Evolutionary conservation across 495 filamentous ascomycete genomes (phyloP).

Genomic region (Aspergillus funiculosus): DNA sequence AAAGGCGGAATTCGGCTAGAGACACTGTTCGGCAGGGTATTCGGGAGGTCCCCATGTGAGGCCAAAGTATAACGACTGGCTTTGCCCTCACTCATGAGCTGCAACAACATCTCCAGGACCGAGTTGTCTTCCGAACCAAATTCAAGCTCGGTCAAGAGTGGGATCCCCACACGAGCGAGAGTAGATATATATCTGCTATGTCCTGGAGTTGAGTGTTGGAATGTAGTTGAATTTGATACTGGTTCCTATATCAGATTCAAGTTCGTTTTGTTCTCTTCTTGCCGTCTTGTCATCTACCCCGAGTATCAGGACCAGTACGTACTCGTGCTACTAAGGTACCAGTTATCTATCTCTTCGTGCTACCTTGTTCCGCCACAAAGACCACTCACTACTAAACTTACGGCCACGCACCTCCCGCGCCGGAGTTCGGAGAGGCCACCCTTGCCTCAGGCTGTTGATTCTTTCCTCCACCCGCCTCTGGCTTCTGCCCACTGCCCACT

Average conservation of each 20-base stretch:
- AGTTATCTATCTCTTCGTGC: no score
- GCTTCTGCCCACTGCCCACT: no score
- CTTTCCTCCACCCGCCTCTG: no score
- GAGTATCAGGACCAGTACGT: no score
- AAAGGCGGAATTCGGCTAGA: conserved; percentile 29
- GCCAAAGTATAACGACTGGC: conserved; percentile 4
- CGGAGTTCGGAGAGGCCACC: conserved; percentile 12
- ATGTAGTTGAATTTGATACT: no score
- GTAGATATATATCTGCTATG: conserved; percentile 9
- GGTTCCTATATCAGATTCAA: no score
- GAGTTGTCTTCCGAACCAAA: conserved; percentile 21
- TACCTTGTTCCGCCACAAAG: no score
- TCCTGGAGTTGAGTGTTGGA: conserved; percentile 3
- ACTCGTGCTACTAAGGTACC: no score
- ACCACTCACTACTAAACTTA: conserved; percentile 4
- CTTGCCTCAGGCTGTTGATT: conserved; percentile 11
- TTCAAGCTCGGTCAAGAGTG: conserved; percentile 16
- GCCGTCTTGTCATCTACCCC: no score
- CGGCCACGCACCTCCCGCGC: background rate
- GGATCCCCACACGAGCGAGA: conserved; percentile 10
- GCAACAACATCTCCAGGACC: conserved; percentile 19
- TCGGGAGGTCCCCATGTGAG: conserved; percentile 25
- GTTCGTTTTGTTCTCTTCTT: no score
- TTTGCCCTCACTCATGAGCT: conserved; percentile 8
- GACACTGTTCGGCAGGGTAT: conserved; percentile 18